Conservation (phyloP, 2,329 filamentous ascomycete species). For the Trichoderma sp. region DNA sequence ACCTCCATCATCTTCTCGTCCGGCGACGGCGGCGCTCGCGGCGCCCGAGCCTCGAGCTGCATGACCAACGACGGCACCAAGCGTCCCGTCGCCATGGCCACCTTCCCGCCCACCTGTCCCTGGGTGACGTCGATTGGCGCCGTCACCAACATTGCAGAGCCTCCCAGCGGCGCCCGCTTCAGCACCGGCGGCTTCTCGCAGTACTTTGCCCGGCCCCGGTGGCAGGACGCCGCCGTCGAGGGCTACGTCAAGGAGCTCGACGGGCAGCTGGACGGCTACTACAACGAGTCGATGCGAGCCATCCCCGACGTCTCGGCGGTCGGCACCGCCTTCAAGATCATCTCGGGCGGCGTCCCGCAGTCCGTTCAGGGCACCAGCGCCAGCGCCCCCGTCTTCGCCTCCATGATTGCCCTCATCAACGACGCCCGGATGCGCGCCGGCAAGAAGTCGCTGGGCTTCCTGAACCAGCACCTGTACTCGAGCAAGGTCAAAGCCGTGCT, state of each 20-base stretch:
- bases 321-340: slow-evolving; percentile 57
- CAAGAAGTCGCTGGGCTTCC: slow-evolving; percentile 55
- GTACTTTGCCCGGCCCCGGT: slow-evolving; percentile 50
- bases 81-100: slow-evolving; percentile 58
- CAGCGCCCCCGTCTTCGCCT: slow-evolving; percentile 57
- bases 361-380: slow-evolving; percentile 52
- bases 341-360: slow-evolving; percentile 36
- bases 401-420: slow-evolving; percentile 58
- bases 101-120: slow-evolving; percentile 68
- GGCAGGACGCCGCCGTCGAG: slow-evolving; percentile 48
- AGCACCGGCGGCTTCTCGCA: slow-evolving; percentile 57
- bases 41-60: slow-evolving; percentile 54
- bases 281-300: slow-evolving; percentile 50
- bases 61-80: slow-evolving; percentile 60
- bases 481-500: slow-evolving; percentile 42
- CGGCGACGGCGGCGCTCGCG: slow-evolving; percentile 54
- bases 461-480: slow-evolving; percentile 55
- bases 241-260: slow-evolving; percentile 47
- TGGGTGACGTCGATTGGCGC: slow-evolving; percentile 70
- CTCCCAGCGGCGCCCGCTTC: slow-evolving; percentile 48
- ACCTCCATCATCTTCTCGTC: slow-evolving; percentile 54
- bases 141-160: slow-evolving; percentile 46
- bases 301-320: slow-evolving; percentile 58
- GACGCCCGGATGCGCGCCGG: slow-evolving; percentile 53
- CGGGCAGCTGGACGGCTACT: slow-evolving; percentile 48